phyloP scores from a whole-genome alignment of 2,329 filamentous ascomycete species.

The Penicillium hordei region DNA sequence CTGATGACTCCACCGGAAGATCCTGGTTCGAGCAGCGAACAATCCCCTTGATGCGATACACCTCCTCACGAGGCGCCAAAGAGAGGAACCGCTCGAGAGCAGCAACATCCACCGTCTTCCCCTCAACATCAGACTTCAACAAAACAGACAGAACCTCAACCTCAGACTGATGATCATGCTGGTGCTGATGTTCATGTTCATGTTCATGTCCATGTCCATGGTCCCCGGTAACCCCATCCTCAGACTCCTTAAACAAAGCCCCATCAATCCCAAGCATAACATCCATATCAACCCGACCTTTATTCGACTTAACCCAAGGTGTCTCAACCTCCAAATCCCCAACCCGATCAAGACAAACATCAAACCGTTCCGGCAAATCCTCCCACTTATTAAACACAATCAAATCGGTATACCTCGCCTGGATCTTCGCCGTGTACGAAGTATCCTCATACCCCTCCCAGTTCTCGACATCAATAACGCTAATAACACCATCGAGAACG shows the following conservation, averaged over 20 bases:
- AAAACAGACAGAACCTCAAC: conserved; percentile 89
- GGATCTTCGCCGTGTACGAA: conserved; percentile 81
- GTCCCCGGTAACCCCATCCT: conserved; percentile 39
- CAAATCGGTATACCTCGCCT: conserved; percentile 85
- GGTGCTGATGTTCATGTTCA: conserved; percentile 43
- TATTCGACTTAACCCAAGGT: conserved; percentile 81
- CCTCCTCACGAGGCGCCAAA: conserved; percentile 82
- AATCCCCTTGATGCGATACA: conserved; percentile 88
- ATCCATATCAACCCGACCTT: conserved; percentile 73
- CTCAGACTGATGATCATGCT: conserved; percentile 70
- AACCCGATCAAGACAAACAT: conserved; percentile 74
- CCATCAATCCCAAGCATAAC: conserved; percentile 86
- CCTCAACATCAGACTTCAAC: conserved; percentile 49
- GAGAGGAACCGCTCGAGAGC: conserved; percentile 67
- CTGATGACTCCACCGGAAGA: conserved; percentile 49
- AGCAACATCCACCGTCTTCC: conserved; percentile 54
- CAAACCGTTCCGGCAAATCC: conserved; percentile 69
- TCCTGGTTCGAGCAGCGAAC: conserved; percentile 47
- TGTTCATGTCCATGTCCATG: conserved; percentile 17
- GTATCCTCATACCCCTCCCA: conserved; percentile 92
- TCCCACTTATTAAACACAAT: conserved; percentile 97
- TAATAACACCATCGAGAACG: conserved; percentile 81
- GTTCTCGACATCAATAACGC: conserved; percentile 91
- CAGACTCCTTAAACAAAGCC: conserved; percentile 55
- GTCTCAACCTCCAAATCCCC: conserved; percentile 78